These are phyloP conservation scores for Rhizomucor pusillus DNA, from an alignment of 371 early-diverging fungal species.

Conservation along the genomic window DNA sequence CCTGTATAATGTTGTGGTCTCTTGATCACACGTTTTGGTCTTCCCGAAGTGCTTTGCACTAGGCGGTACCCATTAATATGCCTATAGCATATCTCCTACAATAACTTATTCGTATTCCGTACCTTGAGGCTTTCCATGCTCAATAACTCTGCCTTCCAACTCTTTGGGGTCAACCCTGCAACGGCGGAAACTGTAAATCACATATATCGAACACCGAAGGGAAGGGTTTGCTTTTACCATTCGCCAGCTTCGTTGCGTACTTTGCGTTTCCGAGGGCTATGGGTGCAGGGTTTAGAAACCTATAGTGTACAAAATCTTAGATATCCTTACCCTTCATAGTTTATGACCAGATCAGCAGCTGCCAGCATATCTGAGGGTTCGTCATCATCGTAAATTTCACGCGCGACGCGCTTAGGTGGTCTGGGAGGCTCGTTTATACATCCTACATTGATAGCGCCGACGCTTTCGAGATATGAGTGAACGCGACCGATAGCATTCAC, in stretches of 20 bases:
- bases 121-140: slow-evolving; percentile 40
- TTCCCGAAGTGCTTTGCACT: too few species aligned
- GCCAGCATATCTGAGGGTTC: slow-evolving; percentile 15
- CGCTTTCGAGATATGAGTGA: slow-evolving; percentile 78
- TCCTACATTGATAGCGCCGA: slow-evolving; percentile 77
- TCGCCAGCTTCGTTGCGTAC: slow-evolving; percentile 65
- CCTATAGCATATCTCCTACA: too few species aligned
- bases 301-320: too few species aligned
- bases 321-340: slow-evolving; percentile 38
- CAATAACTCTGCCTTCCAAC: slow-evolving; percentile 63
- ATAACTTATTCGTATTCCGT: too few species aligned
- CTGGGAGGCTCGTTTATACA: slow-evolving; percentile 37
- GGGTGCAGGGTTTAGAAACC: too few species aligned
- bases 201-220: too few species aligned
- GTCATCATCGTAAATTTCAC: slow-evolving; percentile 19
- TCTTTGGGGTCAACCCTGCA: slow-evolving; percentile 64
- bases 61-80: too few species aligned
- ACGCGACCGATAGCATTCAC: slow-evolving; percentile 91
- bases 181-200: too few species aligned
- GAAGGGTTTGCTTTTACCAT: slow-evolving; percentile 54
- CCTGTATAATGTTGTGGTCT: slow-evolving; percentile 34
- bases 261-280: slow-evolving; percentile 52
- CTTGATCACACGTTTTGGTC: slow-evolving; percentile 36
- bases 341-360: slow-evolving; percentile 35
- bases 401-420: slow-evolving; percentile 25